phyloP scores from a whole-genome alignment of 805 yeast species.

The Wilhelminamyces savonicus region DNA sequence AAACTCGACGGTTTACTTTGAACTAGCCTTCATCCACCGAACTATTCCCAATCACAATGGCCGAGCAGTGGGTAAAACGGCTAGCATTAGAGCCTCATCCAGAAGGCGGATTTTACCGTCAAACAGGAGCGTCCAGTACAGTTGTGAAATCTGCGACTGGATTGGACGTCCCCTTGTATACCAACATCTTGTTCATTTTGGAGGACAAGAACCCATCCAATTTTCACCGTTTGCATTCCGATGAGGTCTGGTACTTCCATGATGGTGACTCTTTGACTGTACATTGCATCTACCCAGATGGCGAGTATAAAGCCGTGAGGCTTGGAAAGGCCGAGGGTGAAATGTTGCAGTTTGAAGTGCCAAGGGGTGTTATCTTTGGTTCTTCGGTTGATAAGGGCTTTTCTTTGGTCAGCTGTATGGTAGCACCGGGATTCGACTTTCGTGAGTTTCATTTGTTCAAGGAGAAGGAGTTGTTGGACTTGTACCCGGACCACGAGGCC shows the following conservation, averaged over 20 bases:
- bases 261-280: constrained; percentile 16
- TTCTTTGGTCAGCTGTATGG: constrained; percentile 18
- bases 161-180: constrained; percentile 13
- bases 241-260: constrained; percentile 19
- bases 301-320: constrained; percentile 8
- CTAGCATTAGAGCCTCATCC: constrained; percentile 11
- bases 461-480: constrained; percentile 7
- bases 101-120: constrained; percentile 16
- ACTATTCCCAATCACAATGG: background rate
- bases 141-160: constrained; percentile 12
- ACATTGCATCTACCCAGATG: constrained; percentile 15
- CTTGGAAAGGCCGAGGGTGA: constrained; percentile 13
- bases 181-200: constrained; percentile 15
- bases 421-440: constrained; percentile 17
- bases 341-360: constrained; percentile 13
- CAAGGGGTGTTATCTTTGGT: constrained; percentile 15
- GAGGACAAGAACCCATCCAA: constrained; percentile 13
- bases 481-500: constrained; percentile 12
- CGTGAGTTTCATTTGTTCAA: constrained; percentile 14
- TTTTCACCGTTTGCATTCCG: constrained; percentile 15
- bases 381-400: constrained; percentile 14
- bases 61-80: constrained; percentile 2
- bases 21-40: background rate
- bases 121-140: constrained; percentile 7
- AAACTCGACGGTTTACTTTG: too few species aligned